Evolutionary conservation across 306 rosid species (phyloP).

Genomic region (Inga oerstediana): DNA sequence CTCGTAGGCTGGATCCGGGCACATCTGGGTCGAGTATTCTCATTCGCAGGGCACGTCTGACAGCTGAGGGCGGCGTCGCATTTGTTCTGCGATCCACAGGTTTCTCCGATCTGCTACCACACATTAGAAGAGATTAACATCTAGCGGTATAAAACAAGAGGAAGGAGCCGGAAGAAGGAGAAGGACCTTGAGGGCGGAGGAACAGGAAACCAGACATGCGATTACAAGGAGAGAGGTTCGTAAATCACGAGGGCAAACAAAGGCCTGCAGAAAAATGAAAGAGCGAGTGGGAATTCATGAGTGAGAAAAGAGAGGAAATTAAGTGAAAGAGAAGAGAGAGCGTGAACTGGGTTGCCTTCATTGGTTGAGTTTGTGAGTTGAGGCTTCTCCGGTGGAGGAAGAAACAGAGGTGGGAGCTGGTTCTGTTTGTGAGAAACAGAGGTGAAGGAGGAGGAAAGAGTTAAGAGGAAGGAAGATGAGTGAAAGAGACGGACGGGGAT

Average conservation of each 20-base stretch:
- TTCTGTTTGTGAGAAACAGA: neutral
- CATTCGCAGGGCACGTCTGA: constrained; percentile 74
- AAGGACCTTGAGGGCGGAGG: constrained; percentile 62
- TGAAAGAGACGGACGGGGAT: constrained; percentile 9
- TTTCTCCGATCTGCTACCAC: constrained; percentile 87
- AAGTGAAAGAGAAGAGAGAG: neutral
- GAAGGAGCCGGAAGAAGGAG: neutral
- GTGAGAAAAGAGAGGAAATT: neutral
- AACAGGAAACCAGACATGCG: constrained; percentile 51
- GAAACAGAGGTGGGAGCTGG: neutral
- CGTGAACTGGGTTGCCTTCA: constrained; percentile 41
- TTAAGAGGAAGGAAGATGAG: neutral
- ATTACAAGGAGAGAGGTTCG: constrained; percentile 49
- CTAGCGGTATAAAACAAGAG: neutral
- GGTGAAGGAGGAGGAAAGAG: neutral
- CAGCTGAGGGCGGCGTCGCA: constrained; percentile 80
- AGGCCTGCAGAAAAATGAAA: constrained; percentile 45
- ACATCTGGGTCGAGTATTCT: constrained; percentile 91
- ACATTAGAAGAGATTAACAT: neutral
- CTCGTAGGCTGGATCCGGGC: constrained; percentile 60
- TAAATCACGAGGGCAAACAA: constrained; percentile 15
- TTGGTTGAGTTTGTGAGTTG: neutral
- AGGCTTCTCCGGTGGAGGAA: neutral
- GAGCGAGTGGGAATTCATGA: neutral
- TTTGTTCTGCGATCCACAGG: constrained; percentile 57